phyloP scores from a whole-genome alignment of 2,329 filamentous ascomycete genomes.

The Aspergillus oerlinghausenensis region DNA sequence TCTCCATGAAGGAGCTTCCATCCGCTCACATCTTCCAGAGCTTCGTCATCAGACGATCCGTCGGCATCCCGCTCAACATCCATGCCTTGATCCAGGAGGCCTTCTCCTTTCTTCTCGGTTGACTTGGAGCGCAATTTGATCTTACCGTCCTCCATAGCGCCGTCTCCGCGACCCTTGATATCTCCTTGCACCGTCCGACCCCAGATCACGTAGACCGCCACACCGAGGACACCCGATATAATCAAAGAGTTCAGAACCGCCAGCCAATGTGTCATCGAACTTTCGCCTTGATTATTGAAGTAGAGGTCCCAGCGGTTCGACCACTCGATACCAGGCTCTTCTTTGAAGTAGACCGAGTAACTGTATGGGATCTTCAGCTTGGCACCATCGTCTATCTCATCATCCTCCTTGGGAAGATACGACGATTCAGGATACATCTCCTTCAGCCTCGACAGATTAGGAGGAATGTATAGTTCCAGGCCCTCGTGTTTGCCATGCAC shows the following conservation, averaged over 20 bases:
- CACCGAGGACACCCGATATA: conserved; percentile 73
- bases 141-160: conserved; percentile 63
- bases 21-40: conserved; percentile 73
- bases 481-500: conserved; percentile 59
- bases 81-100: conserved; percentile 56
- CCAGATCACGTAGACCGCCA: conserved; percentile 75
- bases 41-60: conserved; percentile 63
- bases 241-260: conserved; percentile 83
- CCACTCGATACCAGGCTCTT: conserved; percentile 78
- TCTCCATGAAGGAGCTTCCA: conserved; percentile 90
- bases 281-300: conserved; percentile 82
- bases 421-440: conserved; percentile 56
- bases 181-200: conserved; percentile 73
- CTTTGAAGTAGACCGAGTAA: conserved; percentile 85
- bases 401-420: conserved; percentile 53
- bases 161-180: conserved; percentile 69
- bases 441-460: conserved; percentile 55
- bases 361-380: conserved; percentile 74
- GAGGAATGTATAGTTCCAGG: conserved; percentile 64
- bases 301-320: conserved; percentile 81
- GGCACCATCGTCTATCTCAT: conserved; percentile 59
- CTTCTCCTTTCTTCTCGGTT: conserved; percentile 52
- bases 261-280: conserved; percentile 78
- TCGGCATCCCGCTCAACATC: conserved; percentile 52
- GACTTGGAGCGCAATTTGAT: conserved; percentile 46